Conservation (phyloP, 148 eudicot species). For the Pharnaceum exiguum region DNA sequence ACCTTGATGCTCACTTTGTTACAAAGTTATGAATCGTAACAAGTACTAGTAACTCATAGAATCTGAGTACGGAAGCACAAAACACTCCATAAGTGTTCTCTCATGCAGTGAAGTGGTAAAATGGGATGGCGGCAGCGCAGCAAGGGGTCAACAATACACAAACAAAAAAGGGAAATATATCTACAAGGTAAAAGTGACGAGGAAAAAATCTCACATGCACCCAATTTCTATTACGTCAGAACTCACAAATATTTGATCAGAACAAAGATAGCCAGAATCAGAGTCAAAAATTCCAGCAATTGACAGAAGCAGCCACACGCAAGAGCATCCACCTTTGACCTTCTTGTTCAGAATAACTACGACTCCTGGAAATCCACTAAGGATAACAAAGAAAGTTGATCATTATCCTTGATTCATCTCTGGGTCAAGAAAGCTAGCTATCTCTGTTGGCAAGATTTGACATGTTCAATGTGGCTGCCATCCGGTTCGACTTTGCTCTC, state of each 20-base stretch:
- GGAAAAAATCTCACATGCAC: constrained; percentile 14
- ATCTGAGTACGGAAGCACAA: no score
- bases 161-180: no score
- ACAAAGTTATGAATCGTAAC: no score
- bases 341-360: constrained; percentile 61
- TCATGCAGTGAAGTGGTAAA: no score
- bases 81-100: no score
- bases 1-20: no score
- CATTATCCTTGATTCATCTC: constrained; percentile 59
- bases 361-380: constrained; percentile 19
- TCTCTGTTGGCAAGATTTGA: constrained; percentile 82
- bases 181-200: no score
- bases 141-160: no score
- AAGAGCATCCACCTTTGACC: constrained; percentile 75
- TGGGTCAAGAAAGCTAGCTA: constrained; percentile 82
- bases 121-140: no score
- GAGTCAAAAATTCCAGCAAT: constrained; percentile 50
- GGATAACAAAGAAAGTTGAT: neutral
- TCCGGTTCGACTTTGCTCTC: constrained; percentile 77
- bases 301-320: constrained; percentile 49
- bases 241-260: constrained; percentile 31
- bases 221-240: neutral
- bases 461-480: constrained; percentile 88
- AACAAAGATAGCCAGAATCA: constrained; percentile 33
- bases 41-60: no score